phyloP scores from a whole-genome alignment of 768 basidiomycete genomes.

The Mycena latifolia region DNA sequence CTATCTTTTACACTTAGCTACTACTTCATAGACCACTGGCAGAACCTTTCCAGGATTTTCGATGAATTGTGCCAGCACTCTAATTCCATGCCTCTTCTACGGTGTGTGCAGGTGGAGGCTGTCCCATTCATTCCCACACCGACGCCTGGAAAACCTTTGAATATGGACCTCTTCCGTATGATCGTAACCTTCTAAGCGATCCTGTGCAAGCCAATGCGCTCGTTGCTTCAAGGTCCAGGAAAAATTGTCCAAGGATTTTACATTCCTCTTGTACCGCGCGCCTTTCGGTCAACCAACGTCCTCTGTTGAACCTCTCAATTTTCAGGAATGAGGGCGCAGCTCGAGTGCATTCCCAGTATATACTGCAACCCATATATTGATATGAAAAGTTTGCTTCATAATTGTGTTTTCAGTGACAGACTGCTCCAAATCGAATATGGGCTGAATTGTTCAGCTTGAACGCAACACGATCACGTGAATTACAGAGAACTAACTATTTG shows the following conservation, averaged over 20 bases:
- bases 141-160: constrained; percentile 3
- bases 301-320: too few relatives aligned
- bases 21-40: constrained; percentile 2
- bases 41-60: neutral
- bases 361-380: too few relatives aligned
- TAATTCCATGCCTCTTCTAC: neutral
- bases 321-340: too few relatives aligned
- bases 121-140: constrained; percentile 8
- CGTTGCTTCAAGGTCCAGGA: neutral
- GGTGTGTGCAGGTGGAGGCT: neutral
- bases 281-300: too few relatives aligned
- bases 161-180: neutral
- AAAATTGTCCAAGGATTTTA: neutral
- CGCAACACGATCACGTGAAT: too few relatives aligned
- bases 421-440: too few relatives aligned
- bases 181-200: neutral
- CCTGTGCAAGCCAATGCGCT: neutral
- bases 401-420: too few relatives aligned
- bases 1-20: neutral
- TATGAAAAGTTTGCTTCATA: too few relatives aligned
- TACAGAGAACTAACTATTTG: too few relatives aligned
- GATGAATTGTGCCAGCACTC: constrained; percentile 1
- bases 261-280: too few relatives aligned
- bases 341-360: too few relatives aligned
- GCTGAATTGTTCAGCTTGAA: too few relatives aligned